These are phyloP conservation scores for Colletotrichum horii DNA, from an alignment of 2,329 filamentous ascomycete species.

Conservation along the genomic window DNA sequence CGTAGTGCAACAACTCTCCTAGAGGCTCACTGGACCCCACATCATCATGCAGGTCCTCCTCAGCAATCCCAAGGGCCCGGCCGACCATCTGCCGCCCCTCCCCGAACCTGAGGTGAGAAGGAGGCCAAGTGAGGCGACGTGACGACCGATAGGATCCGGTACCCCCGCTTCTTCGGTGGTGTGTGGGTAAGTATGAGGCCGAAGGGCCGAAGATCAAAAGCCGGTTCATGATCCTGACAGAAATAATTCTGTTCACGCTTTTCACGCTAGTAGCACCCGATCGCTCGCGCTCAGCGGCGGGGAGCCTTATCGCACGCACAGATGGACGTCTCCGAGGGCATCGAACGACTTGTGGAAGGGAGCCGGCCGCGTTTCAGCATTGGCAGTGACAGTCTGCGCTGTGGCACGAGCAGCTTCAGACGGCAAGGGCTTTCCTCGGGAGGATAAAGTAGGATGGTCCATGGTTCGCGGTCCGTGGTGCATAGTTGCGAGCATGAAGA, in stretches of 20 bases:
- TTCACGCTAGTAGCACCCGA: background rate
- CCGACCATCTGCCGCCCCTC: background rate
- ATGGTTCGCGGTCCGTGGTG: background rate
- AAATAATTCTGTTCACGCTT: background rate
- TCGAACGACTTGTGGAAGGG: conserved; percentile 5
- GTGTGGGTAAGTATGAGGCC: background rate
- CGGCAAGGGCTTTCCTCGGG: conserved; percentile 17
- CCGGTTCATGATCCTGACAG: background rate
- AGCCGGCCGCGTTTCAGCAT: conserved; percentile 19
- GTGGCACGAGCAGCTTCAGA: conserved; percentile 18
- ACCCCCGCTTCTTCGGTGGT: background rate
- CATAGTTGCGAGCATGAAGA: background rate
- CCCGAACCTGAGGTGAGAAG: background rate
- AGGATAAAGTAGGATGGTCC: background rate
- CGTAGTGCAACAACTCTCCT: background rate
- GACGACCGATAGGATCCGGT: background rate
- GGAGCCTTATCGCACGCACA: background rate
- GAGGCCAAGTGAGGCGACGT: conserved; percentile 8
- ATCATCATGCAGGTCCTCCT: background rate
- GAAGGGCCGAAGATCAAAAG: conserved; percentile 8
- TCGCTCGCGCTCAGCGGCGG: background rate
- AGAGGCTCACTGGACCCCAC: background rate
- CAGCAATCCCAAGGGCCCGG: background rate
- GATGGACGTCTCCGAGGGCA: conserved; percentile 2
- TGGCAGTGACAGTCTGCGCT: conserved; percentile 3